Base-by-base conservation (phyloP, 257 asterid genomes). In the Fraxinus pennsylvanica region DNA sequence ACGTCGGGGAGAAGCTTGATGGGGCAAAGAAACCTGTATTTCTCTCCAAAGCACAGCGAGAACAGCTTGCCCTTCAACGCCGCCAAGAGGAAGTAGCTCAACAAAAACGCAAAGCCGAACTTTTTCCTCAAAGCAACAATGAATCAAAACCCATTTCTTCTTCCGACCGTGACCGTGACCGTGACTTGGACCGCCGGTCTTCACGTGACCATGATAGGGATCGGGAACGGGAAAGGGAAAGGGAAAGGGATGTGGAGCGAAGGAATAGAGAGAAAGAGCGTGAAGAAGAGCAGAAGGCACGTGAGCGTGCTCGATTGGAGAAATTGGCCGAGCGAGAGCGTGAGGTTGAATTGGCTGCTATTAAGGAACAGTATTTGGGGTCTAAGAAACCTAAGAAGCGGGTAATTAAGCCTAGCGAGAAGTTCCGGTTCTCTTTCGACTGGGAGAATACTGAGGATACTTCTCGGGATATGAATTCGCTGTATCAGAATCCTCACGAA, bases 91-190 rank as follows among this genome's bases (percentile, higher is more conserved):
- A 68, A 68, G 14, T 68, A 15, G 72, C 41, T 4, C 27, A 29
- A 15, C 41, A 68, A 15, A 68, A 68, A 33, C 72, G 41, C 8
- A 29, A 68, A 27, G 43, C 41, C 39, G 21, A 68, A 33, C 39
- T 14, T 13, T 1, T 68, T 5, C 72, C 17, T 27, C 72, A 27
- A 29, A 30, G 41, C 72, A 68, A 30, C 41, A 68, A 33, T 59
- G 67, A 59, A 14, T 21, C 30, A 21, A 59, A 59, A 59, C 30
- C 13, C 30, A 13, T n/a, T 59, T 21, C 67, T 59, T 59, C 41
- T 33, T 67, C n/a, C 72, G 72, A 68, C 72, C 72, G 72, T 15
- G 72, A 68, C 38, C 71, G 71, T 17, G 65, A 54, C 12, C 67
- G 67, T 21, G 67, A 59, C 21, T 57, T 57, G 1, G 66, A 57